These are phyloP conservation scores for Ilyonectria destructans DNA, from an alignment of 2,329 filamentous ascomycete species.

Conservation along the genomic window DNA sequence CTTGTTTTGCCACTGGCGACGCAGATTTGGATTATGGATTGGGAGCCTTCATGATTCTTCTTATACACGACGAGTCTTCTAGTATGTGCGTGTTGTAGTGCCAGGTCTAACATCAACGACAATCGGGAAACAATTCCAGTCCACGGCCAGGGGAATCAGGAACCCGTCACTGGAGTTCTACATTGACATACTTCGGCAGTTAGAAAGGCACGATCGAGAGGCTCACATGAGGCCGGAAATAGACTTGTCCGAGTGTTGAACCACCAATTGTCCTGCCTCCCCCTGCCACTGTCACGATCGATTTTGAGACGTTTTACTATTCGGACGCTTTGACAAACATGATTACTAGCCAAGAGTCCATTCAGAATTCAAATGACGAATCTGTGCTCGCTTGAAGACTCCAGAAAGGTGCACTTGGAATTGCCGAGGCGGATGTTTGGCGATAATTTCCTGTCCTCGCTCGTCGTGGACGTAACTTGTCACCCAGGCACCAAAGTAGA, in stretches of 20 bases:
- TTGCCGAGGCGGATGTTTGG: too few relatives aligned
- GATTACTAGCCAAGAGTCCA: background rate
- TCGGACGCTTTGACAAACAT: background rate
- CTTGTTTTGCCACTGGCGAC: background rate
- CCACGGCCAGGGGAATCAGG: constrained; percentile 10
- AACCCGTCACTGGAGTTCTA: constrained; percentile 20
- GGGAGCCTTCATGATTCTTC: background rate
- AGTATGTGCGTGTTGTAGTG: background rate
- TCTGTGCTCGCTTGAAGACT: background rate
- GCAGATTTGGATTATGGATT: background rate
- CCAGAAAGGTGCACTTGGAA: too few relatives aligned
- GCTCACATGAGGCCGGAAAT: background rate
- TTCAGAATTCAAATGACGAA: background rate
- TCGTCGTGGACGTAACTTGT: background rate
- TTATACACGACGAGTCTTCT: background rate
- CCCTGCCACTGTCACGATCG: background rate
- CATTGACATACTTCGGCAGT: constrained; percentile 30
- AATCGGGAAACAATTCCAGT: background rate
- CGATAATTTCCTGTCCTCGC: background rate
- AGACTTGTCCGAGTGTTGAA: background rate
- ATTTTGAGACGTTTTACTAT: too few relatives aligned
- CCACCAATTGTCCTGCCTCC: background rate
- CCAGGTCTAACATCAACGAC: constrained; percentile 2
- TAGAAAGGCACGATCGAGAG: too few relatives aligned
- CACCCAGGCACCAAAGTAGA: background rate